phyloP scores from a whole-genome alignment of 768 basidiomycete genomes.

The Paxillus involutus region DNA sequence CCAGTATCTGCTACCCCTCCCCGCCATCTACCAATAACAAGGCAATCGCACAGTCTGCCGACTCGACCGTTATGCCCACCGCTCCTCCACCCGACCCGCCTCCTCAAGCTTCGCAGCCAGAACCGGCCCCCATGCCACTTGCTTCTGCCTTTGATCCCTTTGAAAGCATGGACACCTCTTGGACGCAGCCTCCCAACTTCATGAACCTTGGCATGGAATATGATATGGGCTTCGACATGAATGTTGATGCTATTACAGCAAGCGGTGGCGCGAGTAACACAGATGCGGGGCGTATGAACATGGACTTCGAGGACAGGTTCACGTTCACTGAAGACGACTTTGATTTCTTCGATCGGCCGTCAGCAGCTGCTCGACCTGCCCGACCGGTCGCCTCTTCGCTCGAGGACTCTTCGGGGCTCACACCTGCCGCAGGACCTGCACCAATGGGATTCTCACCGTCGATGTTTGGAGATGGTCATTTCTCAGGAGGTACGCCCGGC shows the following conservation, averaged over 20 bases:
- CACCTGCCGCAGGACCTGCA: constrained; percentile 33
- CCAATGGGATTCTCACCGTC: constrained; percentile 35
- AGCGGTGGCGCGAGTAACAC: constrained; percentile 25
- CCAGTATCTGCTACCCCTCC: constrained; percentile 56
- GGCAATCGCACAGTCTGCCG: constrained; percentile 4
- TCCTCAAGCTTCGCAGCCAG: constrained; percentile 9
- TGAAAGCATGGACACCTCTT: constrained; percentile 38
- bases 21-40: constrained; percentile 50
- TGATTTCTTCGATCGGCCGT: constrained; percentile 76
- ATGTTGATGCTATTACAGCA: constrained; percentile 35
- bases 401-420: constrained; percentile 24
- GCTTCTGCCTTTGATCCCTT: constrained; percentile 44
- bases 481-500: constrained; percentile 26
- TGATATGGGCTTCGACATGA: constrained; percentile 52
- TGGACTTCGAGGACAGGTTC: constrained; percentile 62
- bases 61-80: constrained; percentile 22
- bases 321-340: constrained; percentile 80
- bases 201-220: constrained; percentile 38
- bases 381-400: constrained; percentile 16
- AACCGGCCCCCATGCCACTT: constrained; percentile 19
- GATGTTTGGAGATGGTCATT: constrained; percentile 28
- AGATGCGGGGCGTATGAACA: constrained; percentile 27
- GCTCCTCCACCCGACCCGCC: constrained; percentile 14
- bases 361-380: constrained; percentile 24
- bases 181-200: constrained; percentile 36